These are phyloP conservation scores for Suhomyces ambrosiae DNA, from an alignment of 1,139 yeast species.

Conservation along the genomic window DNA sequence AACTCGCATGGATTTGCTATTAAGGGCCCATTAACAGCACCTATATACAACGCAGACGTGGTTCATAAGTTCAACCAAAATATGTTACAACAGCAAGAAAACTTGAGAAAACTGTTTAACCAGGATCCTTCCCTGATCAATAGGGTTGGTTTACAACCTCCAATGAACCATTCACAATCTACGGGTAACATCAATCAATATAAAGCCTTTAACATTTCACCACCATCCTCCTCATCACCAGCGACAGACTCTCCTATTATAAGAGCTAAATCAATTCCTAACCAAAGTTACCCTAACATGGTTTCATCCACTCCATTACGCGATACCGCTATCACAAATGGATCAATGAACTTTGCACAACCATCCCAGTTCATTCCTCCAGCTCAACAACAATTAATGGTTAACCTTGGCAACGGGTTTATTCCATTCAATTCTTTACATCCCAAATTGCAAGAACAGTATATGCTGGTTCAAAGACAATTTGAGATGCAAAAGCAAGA, in stretches of 20 bases:
- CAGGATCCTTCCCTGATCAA: not conserved
- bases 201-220: conserved; percentile 8
- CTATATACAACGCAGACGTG: conserved; percentile 32
- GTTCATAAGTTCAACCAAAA: conserved; percentile 21
- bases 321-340: conserved; percentile 1
- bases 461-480: conserved; percentile 20
- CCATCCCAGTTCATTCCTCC: conserved; percentile 10
- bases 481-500: conserved; percentile 14
- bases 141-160: conserved; percentile 11
- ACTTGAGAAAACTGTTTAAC: conserved; percentile 6
- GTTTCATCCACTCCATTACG: conserved; percentile 11
- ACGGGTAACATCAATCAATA: conserved; percentile 17
- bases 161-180: conserved; percentile 17
- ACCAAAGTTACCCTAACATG: conserved; percentile 1
- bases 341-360: conserved; percentile 3
- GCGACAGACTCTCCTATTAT: conserved; percentile 7
- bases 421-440: conserved; percentile 24
- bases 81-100: conserved; percentile 19
- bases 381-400: conserved; percentile 24
- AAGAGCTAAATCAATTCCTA: conserved; percentile 9
- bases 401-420: conserved; percentile 22
- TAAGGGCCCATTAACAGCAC: conserved; percentile 42
- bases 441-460: conserved; percentile 23
- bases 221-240: conserved; percentile 8
- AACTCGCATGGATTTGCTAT: conserved; percentile 14